A percentile compares a stretch with the other conserved stretches of the same genome.
Evolutionary conservation across 495 filamentous ascomycete species (phyloP).

Genomic region (Collariella sp.): DNA sequence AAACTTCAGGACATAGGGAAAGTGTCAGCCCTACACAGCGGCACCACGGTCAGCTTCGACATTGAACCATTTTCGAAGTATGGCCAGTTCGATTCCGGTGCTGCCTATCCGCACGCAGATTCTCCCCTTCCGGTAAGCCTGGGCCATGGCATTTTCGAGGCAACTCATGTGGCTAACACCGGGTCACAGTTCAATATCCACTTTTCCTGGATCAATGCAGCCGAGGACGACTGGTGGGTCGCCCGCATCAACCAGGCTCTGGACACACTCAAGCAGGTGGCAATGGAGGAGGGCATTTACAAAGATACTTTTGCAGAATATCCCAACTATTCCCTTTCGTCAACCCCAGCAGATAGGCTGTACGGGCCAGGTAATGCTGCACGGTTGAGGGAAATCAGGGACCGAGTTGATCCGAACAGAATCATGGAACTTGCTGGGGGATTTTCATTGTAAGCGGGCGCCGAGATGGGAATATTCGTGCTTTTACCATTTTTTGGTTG

Average conservation of each 20-base stretch:
- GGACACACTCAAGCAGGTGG: constrained; percentile 12
- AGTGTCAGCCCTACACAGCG: constrained; percentile 1
- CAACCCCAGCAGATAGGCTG: constrained; percentile 8
- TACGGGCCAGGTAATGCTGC: constrained; percentile 17
- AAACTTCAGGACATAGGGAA: constrained; percentile 5
- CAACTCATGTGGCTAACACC: too few species aligned
- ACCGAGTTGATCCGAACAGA: constrained; percentile 10
- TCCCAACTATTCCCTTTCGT: constrained; percentile 20
- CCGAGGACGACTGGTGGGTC: constrained; percentile 20
- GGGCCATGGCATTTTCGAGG: too few species aligned
- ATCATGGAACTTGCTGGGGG: constrained; percentile 24
- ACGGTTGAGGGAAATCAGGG: constrained; percentile 13
- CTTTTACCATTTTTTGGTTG: too few species aligned
- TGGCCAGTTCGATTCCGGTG: constrained; percentile 17
- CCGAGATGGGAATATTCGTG: not conserved
- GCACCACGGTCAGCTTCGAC: constrained; percentile 15
- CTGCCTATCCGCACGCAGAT: constrained; percentile 18
- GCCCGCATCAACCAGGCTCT: constrained; percentile 10
- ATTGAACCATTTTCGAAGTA: constrained; percentile 23
- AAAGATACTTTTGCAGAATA: constrained; percentile 8
- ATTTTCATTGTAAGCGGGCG: constrained; percentile 10
- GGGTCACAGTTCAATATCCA: constrained; percentile 19
- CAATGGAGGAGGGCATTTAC: constrained; percentile 20
- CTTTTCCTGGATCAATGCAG: constrained; percentile 15
- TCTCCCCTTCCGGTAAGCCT: constrained; percentile 22